phyloP scores from a whole-genome alignment of 768 basidiomycete species.

The Lyophyllum atratum region DNA sequence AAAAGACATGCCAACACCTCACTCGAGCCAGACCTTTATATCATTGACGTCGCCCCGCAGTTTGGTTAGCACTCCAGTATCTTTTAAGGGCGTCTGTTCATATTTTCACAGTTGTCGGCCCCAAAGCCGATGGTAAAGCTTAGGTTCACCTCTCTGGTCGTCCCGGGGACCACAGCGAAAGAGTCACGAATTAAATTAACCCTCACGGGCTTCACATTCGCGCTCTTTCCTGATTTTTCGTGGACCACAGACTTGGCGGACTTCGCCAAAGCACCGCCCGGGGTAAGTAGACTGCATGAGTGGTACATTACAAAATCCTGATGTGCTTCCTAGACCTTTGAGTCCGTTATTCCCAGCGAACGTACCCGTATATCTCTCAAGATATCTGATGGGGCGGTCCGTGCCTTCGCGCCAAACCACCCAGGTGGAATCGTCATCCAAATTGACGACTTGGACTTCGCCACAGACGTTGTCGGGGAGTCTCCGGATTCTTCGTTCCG shows the following conservation, averaged over 20 bases:
- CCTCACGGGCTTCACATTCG: conserved; percentile 64
- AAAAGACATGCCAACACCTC: conserved; percentile 43
- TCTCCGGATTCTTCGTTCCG: conserved; percentile 56
- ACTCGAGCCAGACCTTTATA: conserved; percentile 44
- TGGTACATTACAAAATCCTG: not conserved
- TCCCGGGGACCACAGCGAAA: conserved; percentile 68
- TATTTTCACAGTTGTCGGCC: conserved; percentile 37
- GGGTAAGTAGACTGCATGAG: conserved; percentile 52
- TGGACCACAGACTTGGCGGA: conserved; percentile 62
- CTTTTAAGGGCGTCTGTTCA: conserved; percentile 1
- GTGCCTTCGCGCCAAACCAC: conserved; percentile 55
- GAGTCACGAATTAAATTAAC: conserved; percentile 73
- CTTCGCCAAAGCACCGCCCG: conserved; percentile 85
- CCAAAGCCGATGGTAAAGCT: conserved; percentile 59
- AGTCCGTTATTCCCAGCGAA: conserved; percentile 90
- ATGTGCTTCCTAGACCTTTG: conserved; percentile 64
- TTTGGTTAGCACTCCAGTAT: conserved; percentile 46
- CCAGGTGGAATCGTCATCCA: conserved; percentile 69
- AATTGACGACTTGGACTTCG: conserved; percentile 65
- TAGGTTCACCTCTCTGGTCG: conserved; percentile 63
- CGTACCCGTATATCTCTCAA: conserved; percentile 70
- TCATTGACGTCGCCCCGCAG: conserved; percentile 56
- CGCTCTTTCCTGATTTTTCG: conserved; percentile 57
- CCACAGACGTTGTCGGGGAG: conserved; percentile 73
- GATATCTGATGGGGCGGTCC: conserved; percentile 67